Percentiles rank a stretch among this genome's conserved stretches.
phyloP scores from a whole-genome alignment of 2,329 filamentous ascomycete genomes.

The Pseudogymnoascus sp. region DNA sequence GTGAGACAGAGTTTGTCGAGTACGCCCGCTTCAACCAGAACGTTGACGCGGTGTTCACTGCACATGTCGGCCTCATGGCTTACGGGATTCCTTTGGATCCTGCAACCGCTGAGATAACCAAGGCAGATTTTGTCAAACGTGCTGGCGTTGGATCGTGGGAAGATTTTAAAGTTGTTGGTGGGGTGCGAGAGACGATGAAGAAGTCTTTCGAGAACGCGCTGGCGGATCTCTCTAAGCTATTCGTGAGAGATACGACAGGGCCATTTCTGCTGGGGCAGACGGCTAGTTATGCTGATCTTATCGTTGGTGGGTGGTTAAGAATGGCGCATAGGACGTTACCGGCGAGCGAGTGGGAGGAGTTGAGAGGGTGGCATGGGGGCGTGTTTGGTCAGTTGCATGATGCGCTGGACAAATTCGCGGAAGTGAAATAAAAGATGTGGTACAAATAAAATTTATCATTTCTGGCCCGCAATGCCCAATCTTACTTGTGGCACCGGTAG shows the following conservation, averaged over 20 bases:
- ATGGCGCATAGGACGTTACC: constrained; percentile 21
- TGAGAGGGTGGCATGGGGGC: constrained; percentile 15
- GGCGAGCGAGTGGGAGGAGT: constrained; percentile 13
- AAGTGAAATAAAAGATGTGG: neutral
- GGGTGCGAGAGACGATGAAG: constrained; percentile 25
- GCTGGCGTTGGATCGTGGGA: constrained; percentile 38
- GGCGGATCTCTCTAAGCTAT: constrained; percentile 29
- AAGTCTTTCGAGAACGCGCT: constrained; percentile 21
- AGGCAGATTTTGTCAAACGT: constrained; percentile 41
- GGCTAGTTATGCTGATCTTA: constrained; percentile 36
- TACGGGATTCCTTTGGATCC: constrained; percentile 43
- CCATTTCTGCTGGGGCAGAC: constrained; percentile 20
- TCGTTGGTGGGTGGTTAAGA: constrained; percentile 35
- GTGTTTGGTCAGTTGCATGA: constrained; percentile 15
- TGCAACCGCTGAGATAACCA: constrained; percentile 33
- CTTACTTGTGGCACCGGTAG: neutral
- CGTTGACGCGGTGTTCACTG: constrained; percentile 46
- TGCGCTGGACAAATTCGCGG: constrained; percentile 14
- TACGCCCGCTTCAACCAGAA: constrained; percentile 45
- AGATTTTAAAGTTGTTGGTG: constrained; percentile 27
- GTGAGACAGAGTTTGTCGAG: neutral
- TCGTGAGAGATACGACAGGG: constrained; percentile 28
- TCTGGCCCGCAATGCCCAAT: neutral
- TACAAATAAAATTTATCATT: neutral
- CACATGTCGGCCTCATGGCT: constrained; percentile 34